Evolutionary conservation across 2,329 filamentous ascomycete genomes (phyloP), one percentile per base, ranked within the genome.

Genomic region (Penicillium nordicum): DNA sequence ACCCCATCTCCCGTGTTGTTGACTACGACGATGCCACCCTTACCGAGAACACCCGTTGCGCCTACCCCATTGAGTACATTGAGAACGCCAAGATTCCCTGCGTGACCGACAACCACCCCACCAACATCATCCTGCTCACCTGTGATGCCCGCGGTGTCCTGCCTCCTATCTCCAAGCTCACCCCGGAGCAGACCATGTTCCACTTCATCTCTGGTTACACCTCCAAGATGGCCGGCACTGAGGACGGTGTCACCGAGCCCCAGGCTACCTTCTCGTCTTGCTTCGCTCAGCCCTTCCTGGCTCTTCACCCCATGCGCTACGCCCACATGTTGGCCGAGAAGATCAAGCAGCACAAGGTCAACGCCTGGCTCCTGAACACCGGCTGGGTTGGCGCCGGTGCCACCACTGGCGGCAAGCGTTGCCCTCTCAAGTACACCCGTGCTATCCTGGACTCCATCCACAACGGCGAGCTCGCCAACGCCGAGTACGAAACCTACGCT

Each of bases 181-280:
- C 89, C 82, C 85, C 88, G 63, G 86, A 90, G 70, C 94, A 97
- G 82, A 96, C 92, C 77, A 97, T 99, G 93, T 99, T 97, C 88
- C 94, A 99, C 84, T 99, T 99, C 87, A 99, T 99, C 79, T 96
- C 90, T 18, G 94, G 94, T 69, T 99, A 99, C 84, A 99, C 94
- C 63, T 97, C 93, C 74, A 99, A 99, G 88, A 99, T 99, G 94
- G 94, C 94, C 64, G 94, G 94, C 72, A 99, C 94, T 34, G 94
- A 99, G 81, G 91, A 97, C 65, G 94, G 94, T 72, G 87, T 99
- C 64, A 95, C 90, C 10, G 94, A 99, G 80, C 94, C 94, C 63
- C 91, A 97, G 80, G 94, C 94, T 25, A 99, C 94, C 71, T 99
- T 99, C 87, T 97, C 92, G 27, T 95, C 92, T 51, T 99, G 94